Evolutionary conservation across 2,329 filamentous ascomycete species (phyloP).

Genomic region (Ustulina deusta): DNA sequence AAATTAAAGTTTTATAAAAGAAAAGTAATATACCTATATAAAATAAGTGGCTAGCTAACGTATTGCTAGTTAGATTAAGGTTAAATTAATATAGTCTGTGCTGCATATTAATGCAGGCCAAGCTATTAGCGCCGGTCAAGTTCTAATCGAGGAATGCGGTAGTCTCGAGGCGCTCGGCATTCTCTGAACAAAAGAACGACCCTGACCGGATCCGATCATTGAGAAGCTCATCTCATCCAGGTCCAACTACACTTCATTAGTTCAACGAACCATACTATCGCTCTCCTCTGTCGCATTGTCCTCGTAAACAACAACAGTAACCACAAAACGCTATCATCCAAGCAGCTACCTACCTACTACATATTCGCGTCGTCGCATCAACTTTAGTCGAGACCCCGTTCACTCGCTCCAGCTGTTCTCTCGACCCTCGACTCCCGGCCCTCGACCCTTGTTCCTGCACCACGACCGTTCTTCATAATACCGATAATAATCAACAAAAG

Average conservation of each 20-base stretch:
- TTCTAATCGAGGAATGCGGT: no score
- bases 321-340: neutral
- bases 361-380: conserved; percentile 13
- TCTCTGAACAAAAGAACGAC: conserved; percentile 19
- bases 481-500: conserved; percentile 34
- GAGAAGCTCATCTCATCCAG: conserved; percentile 6
- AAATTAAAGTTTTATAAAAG: no score
- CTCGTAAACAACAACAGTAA: conserved; percentile 11
- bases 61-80: no score
- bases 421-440: conserved; percentile 23
- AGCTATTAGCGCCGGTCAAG: no score
- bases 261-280: conserved; percentile 4
- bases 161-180: conserved; percentile 1
- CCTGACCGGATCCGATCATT: conserved; percentile 17
- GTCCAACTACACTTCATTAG: conserved; percentile 10
- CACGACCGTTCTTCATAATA: conserved; percentile 12
- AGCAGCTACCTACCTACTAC: conserved; percentile 5
- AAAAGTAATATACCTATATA: no score
- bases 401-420: neutral
- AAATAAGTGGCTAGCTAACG: no score
- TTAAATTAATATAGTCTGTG: no score
- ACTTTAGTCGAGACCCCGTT: neutral
- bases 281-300: neutral
- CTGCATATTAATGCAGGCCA: no score
- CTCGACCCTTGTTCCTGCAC: conserved; percentile 26